Conservation (phyloP, 208 protist species). For the Wallacemonas collosoma region DNA sequence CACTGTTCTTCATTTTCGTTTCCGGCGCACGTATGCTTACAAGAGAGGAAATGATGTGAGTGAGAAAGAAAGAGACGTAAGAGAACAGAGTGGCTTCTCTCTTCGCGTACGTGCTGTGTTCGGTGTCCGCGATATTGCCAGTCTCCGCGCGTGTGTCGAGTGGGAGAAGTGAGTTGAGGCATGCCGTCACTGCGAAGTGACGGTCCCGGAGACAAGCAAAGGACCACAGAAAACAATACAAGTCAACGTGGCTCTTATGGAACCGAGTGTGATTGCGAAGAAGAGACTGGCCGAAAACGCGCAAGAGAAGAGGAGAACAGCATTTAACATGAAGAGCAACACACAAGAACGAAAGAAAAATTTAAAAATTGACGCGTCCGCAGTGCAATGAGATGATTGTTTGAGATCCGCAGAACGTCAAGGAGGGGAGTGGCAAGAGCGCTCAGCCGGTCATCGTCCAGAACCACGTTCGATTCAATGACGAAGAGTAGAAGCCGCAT, state of each 20-base stretch:
- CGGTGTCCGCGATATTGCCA: neutral
- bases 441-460: too few relatives aligned
- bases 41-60: conserved; percentile 16
- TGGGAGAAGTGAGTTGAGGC: neutral
- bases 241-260: conserved; percentile 17
- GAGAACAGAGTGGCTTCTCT: neutral
- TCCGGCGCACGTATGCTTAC: neutral
- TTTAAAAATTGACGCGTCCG: too few relatives aligned
- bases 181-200: too few relatives aligned
- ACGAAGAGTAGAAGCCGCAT: too few relatives aligned
- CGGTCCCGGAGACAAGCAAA: neutral
- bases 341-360: neutral
- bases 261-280: conserved; percentile 17
- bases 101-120: neutral
- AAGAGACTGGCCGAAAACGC: conserved; percentile 15
- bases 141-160: neutral
- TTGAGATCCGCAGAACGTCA: too few relatives aligned
- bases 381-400: too few relatives aligned
- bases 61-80: neutral
- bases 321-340: conserved; percentile 10
- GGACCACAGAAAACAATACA: conserved; percentile 19
- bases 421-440: too few relatives aligned
- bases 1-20: neutral
- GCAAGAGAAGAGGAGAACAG: conserved; percentile 17
- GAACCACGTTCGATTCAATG: too few relatives aligned